Base-by-base conservation (phyloP, 768 basidiomycete species). In the Podaxis sp. region DNA sequence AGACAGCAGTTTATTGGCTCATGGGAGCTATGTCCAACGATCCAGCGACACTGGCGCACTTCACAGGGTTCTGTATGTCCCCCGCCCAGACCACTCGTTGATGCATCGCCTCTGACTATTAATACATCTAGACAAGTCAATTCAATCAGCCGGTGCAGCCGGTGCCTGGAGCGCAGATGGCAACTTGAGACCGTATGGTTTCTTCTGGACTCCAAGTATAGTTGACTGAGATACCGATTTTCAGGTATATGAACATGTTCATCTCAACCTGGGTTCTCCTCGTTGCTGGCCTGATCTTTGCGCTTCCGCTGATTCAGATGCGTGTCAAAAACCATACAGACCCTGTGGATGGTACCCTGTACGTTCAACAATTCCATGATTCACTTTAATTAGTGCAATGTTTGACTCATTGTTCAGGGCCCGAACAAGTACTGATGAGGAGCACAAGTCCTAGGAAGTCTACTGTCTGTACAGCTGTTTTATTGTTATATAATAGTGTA, bases 21-120 rank as follows among this genome's bases (percentile, higher is more conserved):
- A 87, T 91, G 84, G 92, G 92, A 44, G 87, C 89, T 11, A 90
- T 94, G 87, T 90, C 89, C 28, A 92, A 93, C 66, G 85, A 92
- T 72, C 85, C 89, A 5, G 83, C 80, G 2, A 92, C 90, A 71
- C 83, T 93, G 19, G 91, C 91, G 0, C 82, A 91, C 69, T 88
- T 93, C 68, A 79, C 87, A 15, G 92, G 92, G 38, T 91, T 93
- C 69, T 93, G 90, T 92, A 70, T 67, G 88, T 81, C 9, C 33
- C 30, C 30, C 30, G n/a, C 17, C n/a, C 40, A 22, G 2, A 28
- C 65, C 30, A 22, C 36, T 61, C 28, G 38, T 52, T 4, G 42
- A 12, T 46, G 40, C 19, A 8, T 22, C 7, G 15, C 40, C 40
- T 39, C 51, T 44, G 51, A 42, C n/a, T 44, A 30, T 38, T 3